Evolutionary conservation across 140 eudicot species (phyloP).

Genomic region (Senecio squalidus): DNA sequence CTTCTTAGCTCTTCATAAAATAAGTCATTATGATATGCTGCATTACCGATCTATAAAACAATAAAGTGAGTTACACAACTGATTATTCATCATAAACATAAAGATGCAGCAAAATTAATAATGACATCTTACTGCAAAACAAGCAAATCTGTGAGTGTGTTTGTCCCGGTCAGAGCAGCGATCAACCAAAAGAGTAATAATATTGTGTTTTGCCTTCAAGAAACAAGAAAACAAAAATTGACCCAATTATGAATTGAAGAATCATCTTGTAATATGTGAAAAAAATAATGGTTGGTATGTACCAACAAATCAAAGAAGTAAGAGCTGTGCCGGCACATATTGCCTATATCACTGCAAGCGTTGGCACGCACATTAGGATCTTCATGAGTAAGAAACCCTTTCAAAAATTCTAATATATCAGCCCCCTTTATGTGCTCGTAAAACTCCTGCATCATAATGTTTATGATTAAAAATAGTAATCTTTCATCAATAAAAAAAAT

Average conservation of each 20-base stretch:
- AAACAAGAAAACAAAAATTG: not conserved
- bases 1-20: constrained; percentile 75
- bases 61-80: not conserved
- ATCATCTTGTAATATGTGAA: not conserved
- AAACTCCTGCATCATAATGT: constrained; percentile 47
- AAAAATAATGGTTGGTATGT: constrained; percentile 1
- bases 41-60: constrained; percentile 86
- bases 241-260: not conserved
- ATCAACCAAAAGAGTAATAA: constrained; percentile 64
- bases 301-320: constrained; percentile 75
- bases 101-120: not conserved
- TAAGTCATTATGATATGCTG: constrained; percentile 86
- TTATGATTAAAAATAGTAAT: not conserved
- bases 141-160: constrained; percentile 88
- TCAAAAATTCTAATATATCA: constrained; percentile 53
- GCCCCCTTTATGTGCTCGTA: constrained; percentile 77
- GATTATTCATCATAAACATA: not conserved
- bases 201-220: constrained; percentile 58
- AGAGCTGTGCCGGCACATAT: constrained; percentile 93
- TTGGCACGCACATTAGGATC: constrained; percentile 88
- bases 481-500: not conserved
- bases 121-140: constrained; percentile 79
- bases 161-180: constrained; percentile 88
- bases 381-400: constrained; percentile 65
- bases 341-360: constrained; percentile 88